Evolutionary conservation across 108 stramenopile genomes (phyloP), one percentile per base, ranked within the genome.

Genomic region (Cyclotella baltica): DNA sequence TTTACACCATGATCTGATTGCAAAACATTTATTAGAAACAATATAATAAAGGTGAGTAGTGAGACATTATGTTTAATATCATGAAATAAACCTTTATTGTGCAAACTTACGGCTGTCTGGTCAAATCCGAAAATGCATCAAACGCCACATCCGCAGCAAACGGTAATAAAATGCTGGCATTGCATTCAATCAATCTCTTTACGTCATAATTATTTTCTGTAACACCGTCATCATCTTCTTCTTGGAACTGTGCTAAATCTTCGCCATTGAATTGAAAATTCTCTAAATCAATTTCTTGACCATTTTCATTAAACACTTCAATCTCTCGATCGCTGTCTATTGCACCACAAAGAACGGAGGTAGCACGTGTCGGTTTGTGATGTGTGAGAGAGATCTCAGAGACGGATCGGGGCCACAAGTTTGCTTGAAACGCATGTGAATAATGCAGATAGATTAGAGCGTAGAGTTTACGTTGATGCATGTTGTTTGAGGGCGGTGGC

Each of bases 71-170:
- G 55, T 55, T 27, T 55, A n/a, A 4, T n/a, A 48, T n/a, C 47
- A 37, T n/a, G 15, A 15, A 20, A 37, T 15, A n/a, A 4, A 48
- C 28, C 25, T 46, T n/a, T 28, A 20, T 4, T 0, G 16, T 30
- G 27, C 18, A 68, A 11, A 78, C 77, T 78, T 37, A 83, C 36
- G 93, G 84, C 40, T 95, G 93, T 68, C 93, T 68, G 13, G 87
- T 81, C 55, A 92, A 52, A 71, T 95, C 84, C 2, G 91, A 88
- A 75, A 92, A 95, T 34, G 89, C 91, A 63, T 91, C 88, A 66
- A 88, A 95, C n/a, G 91, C 91, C 11, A 87, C 78, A 57, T 89
- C 86, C 0, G 78, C 83, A 23, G 89, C 80, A 70, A 92, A 91
- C 0, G 91, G 91, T 35, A 89, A 43, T 27, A 70, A 20, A 11